Conservation (phyloP, 1,284 basidiomycete species). For the Trichosporon ovoides region DNA sequence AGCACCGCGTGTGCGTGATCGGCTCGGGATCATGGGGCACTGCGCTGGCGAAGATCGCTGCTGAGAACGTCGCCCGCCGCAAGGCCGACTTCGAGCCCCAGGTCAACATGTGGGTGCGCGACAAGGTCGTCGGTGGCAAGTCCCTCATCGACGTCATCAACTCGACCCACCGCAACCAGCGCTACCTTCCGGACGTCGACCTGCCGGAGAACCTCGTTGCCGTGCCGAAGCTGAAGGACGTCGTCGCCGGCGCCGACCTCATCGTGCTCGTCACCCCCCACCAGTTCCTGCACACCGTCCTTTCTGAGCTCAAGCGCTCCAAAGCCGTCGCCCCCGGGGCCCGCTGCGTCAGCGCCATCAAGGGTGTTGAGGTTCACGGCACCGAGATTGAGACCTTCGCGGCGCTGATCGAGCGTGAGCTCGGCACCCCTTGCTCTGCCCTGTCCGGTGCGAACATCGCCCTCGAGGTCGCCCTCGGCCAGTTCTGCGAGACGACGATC, state of each 20-base stretch:
- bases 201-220: slow-evolving; percentile 56
- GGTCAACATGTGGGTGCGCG: slow-evolving; percentile 55
- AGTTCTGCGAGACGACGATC: slow-evolving; percentile 58
- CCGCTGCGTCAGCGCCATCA: slow-evolving; percentile 53
- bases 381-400: slow-evolving; percentile 57
- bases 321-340: slow-evolving; percentile 49
- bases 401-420: slow-evolving; percentile 54
- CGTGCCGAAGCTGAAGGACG: slow-evolving; percentile 51
- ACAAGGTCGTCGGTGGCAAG: slow-evolving; percentile 51
- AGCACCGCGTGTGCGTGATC: slow-evolving; percentile 56
- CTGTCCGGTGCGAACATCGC: slow-evolving; percentile 61
- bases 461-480: slow-evolving; percentile 53
- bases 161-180: slow-evolving; percentile 56
- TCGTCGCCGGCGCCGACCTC: slow-evolving; percentile 54
- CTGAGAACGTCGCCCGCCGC: slow-evolving; percentile 51
- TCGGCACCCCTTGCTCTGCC: slow-evolving; percentile 55
- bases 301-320: slow-evolving; percentile 44
- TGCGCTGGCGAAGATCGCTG: slow-evolving; percentile 56
- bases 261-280: slow-evolving; percentile 57
- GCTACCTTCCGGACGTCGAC: slow-evolving; percentile 55
- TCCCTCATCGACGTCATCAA: slow-evolving; percentile 56
- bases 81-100: slow-evolving; percentile 49
- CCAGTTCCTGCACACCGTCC: slow-evolving; percentile 47
- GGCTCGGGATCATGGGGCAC: slow-evolving; percentile 56
- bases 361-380: slow-evolving; percentile 54